Percentiles rank a stretch among this genome's conserved stretches.
These are phyloP conservation scores for Plenodomus tracheiphilus DNA, from an alignment of 2,329 filamentous ascomycete genomes.

Conservation along the genomic window DNA sequence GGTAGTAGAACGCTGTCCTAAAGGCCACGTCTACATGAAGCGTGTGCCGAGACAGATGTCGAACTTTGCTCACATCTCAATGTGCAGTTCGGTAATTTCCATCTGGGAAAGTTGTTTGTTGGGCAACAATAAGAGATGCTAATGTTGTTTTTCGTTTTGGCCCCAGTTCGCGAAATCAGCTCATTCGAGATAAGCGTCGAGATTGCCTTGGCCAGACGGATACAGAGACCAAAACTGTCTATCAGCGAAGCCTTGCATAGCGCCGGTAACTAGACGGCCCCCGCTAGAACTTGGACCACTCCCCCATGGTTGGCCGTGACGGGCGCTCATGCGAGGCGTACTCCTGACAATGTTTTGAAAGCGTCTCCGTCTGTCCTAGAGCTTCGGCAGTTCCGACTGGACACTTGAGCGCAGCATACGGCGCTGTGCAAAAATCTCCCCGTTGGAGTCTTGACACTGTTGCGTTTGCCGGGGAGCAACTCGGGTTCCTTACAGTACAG, in stretches of 20 bases:
- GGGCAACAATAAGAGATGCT: too few species aligned
- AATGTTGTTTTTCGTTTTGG: slow-evolving; percentile 1
- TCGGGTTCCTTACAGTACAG: neutral
- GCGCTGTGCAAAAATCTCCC: neutral
- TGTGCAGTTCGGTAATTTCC: neutral
- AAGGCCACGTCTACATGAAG: neutral
- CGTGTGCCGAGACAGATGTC: neutral
- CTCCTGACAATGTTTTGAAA: neutral
- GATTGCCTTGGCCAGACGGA: neutral
- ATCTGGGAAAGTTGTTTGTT: too few species aligned
- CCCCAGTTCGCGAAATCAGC: neutral
- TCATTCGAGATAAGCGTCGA: slow-evolving; percentile 2
- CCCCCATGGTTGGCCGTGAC: slow-evolving; percentile 9
- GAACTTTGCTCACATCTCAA: neutral
- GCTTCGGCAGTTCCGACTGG: neutral
- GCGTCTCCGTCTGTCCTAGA: neutral
- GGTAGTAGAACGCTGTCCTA: neutral
- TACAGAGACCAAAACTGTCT: slow-evolving; percentile 15
- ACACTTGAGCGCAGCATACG: neutral
- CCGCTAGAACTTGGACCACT: slow-evolving; percentile 17
- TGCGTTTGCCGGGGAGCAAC: neutral
- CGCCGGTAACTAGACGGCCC: slow-evolving; percentile 18
- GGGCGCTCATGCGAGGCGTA: too few species aligned
- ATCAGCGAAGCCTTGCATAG: slow-evolving; percentile 11
- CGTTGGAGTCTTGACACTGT: neutral